Evolutionary conservation across 805 yeast genomes (phyloP).

Genomic region (Starmera pachycereana): DNA sequence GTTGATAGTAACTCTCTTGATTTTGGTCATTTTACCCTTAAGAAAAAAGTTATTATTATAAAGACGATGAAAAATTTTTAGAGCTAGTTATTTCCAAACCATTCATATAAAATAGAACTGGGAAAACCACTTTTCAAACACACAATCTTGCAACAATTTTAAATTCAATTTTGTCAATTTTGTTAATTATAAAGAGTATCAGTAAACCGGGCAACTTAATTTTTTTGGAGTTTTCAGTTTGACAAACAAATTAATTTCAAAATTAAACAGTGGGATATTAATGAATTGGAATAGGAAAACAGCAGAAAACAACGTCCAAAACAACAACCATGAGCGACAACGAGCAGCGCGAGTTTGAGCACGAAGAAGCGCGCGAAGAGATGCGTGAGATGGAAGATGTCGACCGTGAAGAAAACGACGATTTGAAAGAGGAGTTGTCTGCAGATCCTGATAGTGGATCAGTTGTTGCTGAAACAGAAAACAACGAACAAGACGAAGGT

Average conservation of each 20-base stretch:
- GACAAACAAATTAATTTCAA: background rate
- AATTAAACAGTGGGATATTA: too few species aligned
- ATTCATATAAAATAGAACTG: too few species aligned
- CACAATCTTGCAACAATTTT: too few species aligned
- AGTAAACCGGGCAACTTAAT: too few species aligned
- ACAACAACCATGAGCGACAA: conserved; percentile 13
- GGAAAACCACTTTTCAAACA: too few species aligned
- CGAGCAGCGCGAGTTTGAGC: conserved; percentile 10
- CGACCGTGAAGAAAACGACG: conserved; percentile 16
- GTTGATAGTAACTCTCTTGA: conserved; percentile 9
- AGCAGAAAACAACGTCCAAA: background rate
- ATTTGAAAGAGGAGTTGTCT: conserved; percentile 9
- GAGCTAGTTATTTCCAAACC: too few species aligned
- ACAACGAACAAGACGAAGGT: conserved; percentile 6
- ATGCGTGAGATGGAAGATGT: conserved; percentile 14
- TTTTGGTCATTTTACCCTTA: too few species aligned
- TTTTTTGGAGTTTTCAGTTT: background rate
- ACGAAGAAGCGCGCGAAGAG: conserved; percentile 14
- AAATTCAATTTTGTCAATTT: too few species aligned
- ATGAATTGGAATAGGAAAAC: background rate
- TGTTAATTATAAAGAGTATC: too few species aligned
- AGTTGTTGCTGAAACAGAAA: conserved; percentile 4
- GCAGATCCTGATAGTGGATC: conserved; percentile 1
- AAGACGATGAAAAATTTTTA: too few species aligned
- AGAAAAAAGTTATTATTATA: too few species aligned